Evolutionary conservation across 2,329 filamentous ascomycete species (phyloP).

Genomic region (Aspergillus phoenicis): DNA sequence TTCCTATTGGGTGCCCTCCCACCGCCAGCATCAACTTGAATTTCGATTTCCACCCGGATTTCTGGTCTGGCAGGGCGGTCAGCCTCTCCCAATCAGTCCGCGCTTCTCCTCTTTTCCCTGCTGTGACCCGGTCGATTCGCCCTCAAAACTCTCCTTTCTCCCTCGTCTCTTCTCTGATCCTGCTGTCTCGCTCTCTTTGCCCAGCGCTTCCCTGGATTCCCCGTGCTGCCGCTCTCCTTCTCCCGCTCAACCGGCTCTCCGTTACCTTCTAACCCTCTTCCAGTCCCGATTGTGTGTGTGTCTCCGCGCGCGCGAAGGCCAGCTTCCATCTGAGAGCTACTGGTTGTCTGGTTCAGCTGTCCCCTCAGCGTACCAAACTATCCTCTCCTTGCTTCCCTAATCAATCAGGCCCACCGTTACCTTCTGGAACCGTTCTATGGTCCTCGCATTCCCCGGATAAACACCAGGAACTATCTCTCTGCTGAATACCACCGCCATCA

Average conservation of each 20-base stretch:
- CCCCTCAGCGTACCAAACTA: not conserved
- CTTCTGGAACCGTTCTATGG: slow-evolving; percentile 13
- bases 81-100: not conserved
- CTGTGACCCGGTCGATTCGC: too few species aligned
- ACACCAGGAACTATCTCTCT: slow-evolving; percentile 9
- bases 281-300: too few species aligned
- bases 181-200: too few species aligned
- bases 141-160: too few species aligned
- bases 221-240: too few species aligned
- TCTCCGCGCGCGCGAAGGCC: too few species aligned
- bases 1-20: slow-evolving; percentile 9
- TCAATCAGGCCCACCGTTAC: not conserved
- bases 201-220: too few species aligned
- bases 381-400: not conserved
- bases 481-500: too few species aligned
- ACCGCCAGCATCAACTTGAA: slow-evolving; percentile 1
- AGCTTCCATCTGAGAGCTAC: not conserved
- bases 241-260: not conserved
- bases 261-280: too few species aligned
- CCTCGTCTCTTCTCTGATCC: too few species aligned
- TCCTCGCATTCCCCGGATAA: slow-evolving; percentile 10
- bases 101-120: too few species aligned
- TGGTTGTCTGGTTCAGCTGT: not conserved
- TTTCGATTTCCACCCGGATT: not conserved
- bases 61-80: slow-evolving; percentile 12